Evolutionary conservation across 2,329 filamentous ascomycete genomes (phyloP), one percentile per base, ranked within the genome.

Genomic region (Stemphylium lycopersici): DNA sequence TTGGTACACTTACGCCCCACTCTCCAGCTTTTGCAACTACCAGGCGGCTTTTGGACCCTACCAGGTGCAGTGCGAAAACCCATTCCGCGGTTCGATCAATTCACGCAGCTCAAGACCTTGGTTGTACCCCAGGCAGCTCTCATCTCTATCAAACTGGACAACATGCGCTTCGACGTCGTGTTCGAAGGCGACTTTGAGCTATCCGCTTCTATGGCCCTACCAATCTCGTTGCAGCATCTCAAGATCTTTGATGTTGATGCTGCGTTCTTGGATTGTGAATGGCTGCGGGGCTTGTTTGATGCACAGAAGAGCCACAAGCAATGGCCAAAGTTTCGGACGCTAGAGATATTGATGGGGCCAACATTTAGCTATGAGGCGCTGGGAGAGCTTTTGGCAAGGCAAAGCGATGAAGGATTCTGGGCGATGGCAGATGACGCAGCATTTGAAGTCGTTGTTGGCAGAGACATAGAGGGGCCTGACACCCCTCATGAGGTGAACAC

Each of bases 11-110:
- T 62, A 3, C 44, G 56, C 3, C 44, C 48, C 12, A 31, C 13
- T 2, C 49, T 63, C 13, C 20, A 58, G 12, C 34, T 12, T 8
- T 20, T 63, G n/a, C 38, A 51, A 12, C 29, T 62, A 2, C 61
- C 58, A 7, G 58, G 58, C 2, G 61, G 61, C 6, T 62, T 63
- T 36, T 63, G 61, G 61, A 57, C 61, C 1, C 45, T 61, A 11
- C 58, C 58, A 6, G 56, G 58, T 5, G 53, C 47, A 1, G 41
- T 52, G 41, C 58, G 59, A 18, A 63, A 63, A 38, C 58, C 59
- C 0, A 22, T 63, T 29, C 61, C 61, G 4, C 48, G 54, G 0
- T 59, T 63, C 26, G 31, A 53, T 8, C 29, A 38, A 8, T 63
- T 63, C 20, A 16, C 15, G 4, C 37, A 29, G 16, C 43, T 63